Evolutionary conservation across 179 eudicot species (phyloP), one percentile per base, ranked within the genome.

Genomic region (Silene vulgaris): DNA sequence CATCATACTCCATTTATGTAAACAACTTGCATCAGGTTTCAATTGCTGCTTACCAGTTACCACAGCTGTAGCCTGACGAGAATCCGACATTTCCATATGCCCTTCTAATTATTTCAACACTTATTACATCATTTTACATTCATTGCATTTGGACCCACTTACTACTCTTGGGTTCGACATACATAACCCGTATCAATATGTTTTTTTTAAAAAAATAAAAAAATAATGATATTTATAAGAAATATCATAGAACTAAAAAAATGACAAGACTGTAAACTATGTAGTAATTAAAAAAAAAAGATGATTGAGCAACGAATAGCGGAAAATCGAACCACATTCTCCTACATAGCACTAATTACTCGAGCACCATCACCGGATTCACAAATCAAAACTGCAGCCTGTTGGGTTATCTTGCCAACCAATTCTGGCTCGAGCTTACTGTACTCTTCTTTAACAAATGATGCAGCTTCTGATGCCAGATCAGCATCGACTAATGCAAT

Each of bases 301-400:
- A 63, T 26, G 35, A 66, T n/a, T 66, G 21, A 65, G 3, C 5
- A 71, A 28, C 2, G 16, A 71, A 1, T 5, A 3, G 52, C 4
- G 12, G 63, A 8, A 26, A 28, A 8, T n/a, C 5, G 19, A 50
- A 64, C 28, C 20, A 7, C 5, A 16, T 20, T 1, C 4, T 9
- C 73, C 74, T 69, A 72, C 12, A 67, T n/a, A 65, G 67, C 56
- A 88, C 79, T 75, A 29, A 95, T 85, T 8, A 96, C 83, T 50
- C 88, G 84, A 76, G 99, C 98, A 76, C 88, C 90, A 74, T 93
- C 91, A 69, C 89, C 90, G 0, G 97, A 83, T 13, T 96, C 98
- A 37, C 99, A 96, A 62, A 93, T 76, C 74, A 91, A 48, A 67
- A 91, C 96, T 16, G 87, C 81, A 8, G 78, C 84, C 62, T 84